Conservation (phyloP, 176 grass and related monocot species). For the Carex scoparia region DNA sequence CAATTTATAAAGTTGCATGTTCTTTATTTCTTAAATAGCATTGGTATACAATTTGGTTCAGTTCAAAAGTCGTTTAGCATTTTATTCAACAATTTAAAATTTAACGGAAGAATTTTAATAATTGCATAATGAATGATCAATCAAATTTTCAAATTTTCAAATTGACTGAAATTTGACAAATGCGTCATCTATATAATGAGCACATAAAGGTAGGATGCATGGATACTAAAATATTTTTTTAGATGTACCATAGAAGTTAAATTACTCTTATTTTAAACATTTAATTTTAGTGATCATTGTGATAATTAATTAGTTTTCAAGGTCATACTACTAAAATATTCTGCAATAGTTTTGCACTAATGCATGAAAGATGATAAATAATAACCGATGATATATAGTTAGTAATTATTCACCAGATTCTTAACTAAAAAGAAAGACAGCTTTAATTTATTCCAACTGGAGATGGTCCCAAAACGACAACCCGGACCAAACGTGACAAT, state of each 20-base stretch:
- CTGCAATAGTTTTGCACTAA: neutral
- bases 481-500: conserved; percentile 13
- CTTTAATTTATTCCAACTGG: neutral
- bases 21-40: too few relatives aligned
- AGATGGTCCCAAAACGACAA: conserved; percentile 12
- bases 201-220: too few relatives aligned
- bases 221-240: too few relatives aligned
- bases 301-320: neutral
- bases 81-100: neutral
- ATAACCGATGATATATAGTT: neutral
- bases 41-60: too few relatives aligned
- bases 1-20: too few relatives aligned
- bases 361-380: neutral
- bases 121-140: too few relatives aligned
- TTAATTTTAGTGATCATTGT: neutral
- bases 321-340: neutral
- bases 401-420: neutral
- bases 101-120: neutral
- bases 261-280: neutral
- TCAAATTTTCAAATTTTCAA: too few relatives aligned
- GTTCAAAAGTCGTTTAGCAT: too few relatives aligned
- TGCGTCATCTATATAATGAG: too few relatives aligned
- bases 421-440: neutral
- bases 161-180: too few relatives aligned
- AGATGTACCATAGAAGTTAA: neutral